Base-by-base conservation (phyloP, 2,329 filamentous ascomycete species). In the Neurospora crassa region DNA sequence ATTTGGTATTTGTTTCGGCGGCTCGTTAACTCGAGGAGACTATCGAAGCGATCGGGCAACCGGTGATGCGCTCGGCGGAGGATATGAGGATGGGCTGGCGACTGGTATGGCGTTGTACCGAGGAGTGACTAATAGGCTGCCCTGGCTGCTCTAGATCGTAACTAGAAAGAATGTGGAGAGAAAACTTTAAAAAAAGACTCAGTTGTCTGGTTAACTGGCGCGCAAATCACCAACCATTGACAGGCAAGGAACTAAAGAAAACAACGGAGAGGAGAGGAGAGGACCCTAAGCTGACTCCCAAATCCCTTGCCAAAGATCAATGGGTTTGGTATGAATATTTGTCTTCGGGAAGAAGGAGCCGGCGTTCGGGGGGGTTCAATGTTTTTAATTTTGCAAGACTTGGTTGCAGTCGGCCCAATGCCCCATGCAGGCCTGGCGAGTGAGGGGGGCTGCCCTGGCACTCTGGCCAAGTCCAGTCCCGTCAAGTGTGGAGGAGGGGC, bases 401-500 rank as follows among this genome's bases (percentile, higher is more conserved):
- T 74, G 69, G 69, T 71, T 75, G 53, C 53, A 63, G 53, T 63
- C 53, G 53, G 53, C 53, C 53, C 53, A 63, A 63, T 63, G 34
- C 34, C 24, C 24, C 53, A 63, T 24, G 53, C 24, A 16, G 53
- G 53, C 53, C 53, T 63, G 47, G 47, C 47, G 14, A 24, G 47
- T 34, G 47, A 59, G 47, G 47, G 47, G 47, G 34, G 34, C 53
- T 63, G 24, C 53, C 53, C 53, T 63, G 53, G 53, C 53, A 63
- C 24, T 34, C 34, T 34, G 53, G 53, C 53, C 53, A 37, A 63
- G 14, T 63, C 53, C 53, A 63, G 53, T 63, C 53, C 72, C 69
- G 71, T 72, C 69, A 68, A 71, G 43, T 70, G 69, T 70, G 73
- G 71, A 75, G 74, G 76, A 76, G 76, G 76, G 76, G 75, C 73